A percentile compares a stretch with the other conserved stretches of the same genome.
phyloP scores from a whole-genome alignment of 2,329 filamentous ascomycete species.

The Trichoderma oligosporum region DNA sequence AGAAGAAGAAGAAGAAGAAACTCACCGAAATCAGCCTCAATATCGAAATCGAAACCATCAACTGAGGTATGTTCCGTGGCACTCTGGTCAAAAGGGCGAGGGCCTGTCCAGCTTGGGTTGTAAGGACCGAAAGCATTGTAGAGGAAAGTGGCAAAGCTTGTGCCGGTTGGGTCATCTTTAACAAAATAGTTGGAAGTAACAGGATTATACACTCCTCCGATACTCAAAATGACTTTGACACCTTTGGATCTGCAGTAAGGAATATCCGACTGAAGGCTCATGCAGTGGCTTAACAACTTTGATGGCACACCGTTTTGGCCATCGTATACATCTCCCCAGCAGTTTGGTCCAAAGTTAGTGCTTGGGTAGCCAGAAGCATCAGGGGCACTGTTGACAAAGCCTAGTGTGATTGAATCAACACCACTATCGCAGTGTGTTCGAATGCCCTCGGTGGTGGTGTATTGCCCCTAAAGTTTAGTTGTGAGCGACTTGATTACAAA shows the following conservation, averaged over 20 bases:
- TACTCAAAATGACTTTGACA: constrained; percentile 43
- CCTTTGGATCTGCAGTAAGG: constrained; percentile 40
- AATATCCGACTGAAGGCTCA: constrained; percentile 38
- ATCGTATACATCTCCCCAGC: constrained; percentile 29
- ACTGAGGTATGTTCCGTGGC: constrained; percentile 28
- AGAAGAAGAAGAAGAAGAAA: not conserved
- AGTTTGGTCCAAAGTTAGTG: constrained; percentile 41
- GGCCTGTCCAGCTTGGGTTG: constrained; percentile 29
- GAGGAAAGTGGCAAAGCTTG: constrained; percentile 38
- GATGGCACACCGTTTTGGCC: constrained; percentile 26
- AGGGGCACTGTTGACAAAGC: constrained; percentile 39
- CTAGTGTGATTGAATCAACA: constrained; percentile 37
- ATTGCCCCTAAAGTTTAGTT: constrained; percentile 34
- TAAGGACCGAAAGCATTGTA: constrained; percentile 39
- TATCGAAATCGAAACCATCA: constrained; percentile 44
- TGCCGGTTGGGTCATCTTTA: constrained; percentile 30
- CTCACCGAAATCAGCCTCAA: constrained; percentile 36
- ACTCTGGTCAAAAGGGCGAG: constrained; percentile 39
- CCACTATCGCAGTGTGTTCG: constrained; percentile 36
- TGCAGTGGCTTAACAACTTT: constrained; percentile 36
- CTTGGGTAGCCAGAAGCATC: constrained; percentile 35
- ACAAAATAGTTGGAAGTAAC: constrained; percentile 34
- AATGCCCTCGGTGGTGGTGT: constrained; percentile 30
- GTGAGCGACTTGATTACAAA: too few species aligned
- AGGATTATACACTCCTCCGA: constrained; percentile 35